Base-by-base conservation (phyloP, 805 yeast genomes). In the Pichia manshurica region DNA sequence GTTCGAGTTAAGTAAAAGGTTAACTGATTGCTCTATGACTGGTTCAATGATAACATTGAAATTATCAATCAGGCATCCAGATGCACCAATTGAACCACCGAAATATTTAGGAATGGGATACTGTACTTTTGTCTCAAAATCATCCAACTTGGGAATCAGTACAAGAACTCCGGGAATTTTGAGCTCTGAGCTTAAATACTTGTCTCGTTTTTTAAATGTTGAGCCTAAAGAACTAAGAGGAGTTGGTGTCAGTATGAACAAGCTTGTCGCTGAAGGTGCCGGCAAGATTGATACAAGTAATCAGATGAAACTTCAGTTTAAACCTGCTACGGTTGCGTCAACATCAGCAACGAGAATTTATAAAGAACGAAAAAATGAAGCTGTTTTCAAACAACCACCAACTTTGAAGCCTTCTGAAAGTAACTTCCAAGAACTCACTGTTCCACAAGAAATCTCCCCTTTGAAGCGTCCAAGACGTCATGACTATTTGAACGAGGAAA, bases 61-160 rank as follows among this genome's bases (percentile, higher is more conserved):
- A 55, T 55, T 90, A 4, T 82, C 89, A 46, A 71, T 72, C 47
- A 68, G 95, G 40, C 78, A 84, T 2, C 66, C 69, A 2, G 73
- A 70, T 48, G 95, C 95, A 0, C 90, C 95, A 0, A 61, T 82
- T 2, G 78, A 79, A 17, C 87, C 97, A 0, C 75, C 84, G 1
- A 93, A 91, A 59, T 82, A 69, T 62, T 53, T 93, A 58, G 99
- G 99, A 0, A 79, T 84, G 79, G 98, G 99, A 0, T 61, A 61
- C 13, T 87, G 96, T 63, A 87, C 82, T 44, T 68, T 82, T 31
- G 65, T 74, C 12, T 78, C 81, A 38, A 81, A 79, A 54, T 70
- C 82, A 10, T 67, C 83, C 2, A 70, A 70, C 31, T 58, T 91
- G 13, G 88, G 89, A 0, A 61, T 77, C 1, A 72, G 83, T 3